Conservation (phyloP, 2,329 filamentous ascomycete species). For the Cadophora luteo-olivacea region DNA sequence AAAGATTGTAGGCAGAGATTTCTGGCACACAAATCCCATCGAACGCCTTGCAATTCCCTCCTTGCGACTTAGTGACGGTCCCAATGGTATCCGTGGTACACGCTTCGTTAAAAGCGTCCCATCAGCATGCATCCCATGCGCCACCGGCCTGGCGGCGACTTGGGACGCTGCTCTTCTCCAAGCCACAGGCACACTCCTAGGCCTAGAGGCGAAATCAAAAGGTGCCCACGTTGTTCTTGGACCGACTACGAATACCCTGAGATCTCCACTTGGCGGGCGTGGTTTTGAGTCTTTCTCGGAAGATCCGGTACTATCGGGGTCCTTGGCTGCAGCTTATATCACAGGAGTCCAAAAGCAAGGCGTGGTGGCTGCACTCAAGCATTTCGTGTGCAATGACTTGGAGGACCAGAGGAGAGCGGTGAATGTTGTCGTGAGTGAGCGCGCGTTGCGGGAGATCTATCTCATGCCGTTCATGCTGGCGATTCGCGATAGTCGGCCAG, state of each 20-base stretch:
- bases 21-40: constrained; percentile 45
- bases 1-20: constrained; percentile 37
- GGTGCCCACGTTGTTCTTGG: constrained; percentile 75
- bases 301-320: constrained; percentile 54
- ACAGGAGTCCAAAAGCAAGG: constrained; percentile 52
- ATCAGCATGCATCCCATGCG: constrained; percentile 53
- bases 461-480: constrained; percentile 54
- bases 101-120: constrained; percentile 48
- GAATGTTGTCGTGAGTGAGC: constrained; percentile 47
- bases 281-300: constrained; percentile 56
- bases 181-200: constrained; percentile 69
- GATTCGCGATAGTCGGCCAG: constrained; percentile 49
- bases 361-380: constrained; percentile 53
- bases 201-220: constrained; percentile 69
- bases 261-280: constrained; percentile 54
- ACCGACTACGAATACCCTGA: constrained; percentile 61
- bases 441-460: constrained; percentile 52
- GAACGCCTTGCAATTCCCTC: constrained; percentile 43
- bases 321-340: constrained; percentile 51
- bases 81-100: constrained; percentile 46
- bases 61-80: constrained; percentile 45
- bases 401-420: constrained; percentile 47
- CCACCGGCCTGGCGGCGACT: constrained; percentile 62
- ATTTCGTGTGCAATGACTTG: constrained; percentile 54
- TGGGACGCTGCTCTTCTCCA: constrained; percentile 70